Evolutionary conservation across 495 filamentous ascomycete genomes (phyloP).

Genomic region (Pyrenula massariospora): DNA sequence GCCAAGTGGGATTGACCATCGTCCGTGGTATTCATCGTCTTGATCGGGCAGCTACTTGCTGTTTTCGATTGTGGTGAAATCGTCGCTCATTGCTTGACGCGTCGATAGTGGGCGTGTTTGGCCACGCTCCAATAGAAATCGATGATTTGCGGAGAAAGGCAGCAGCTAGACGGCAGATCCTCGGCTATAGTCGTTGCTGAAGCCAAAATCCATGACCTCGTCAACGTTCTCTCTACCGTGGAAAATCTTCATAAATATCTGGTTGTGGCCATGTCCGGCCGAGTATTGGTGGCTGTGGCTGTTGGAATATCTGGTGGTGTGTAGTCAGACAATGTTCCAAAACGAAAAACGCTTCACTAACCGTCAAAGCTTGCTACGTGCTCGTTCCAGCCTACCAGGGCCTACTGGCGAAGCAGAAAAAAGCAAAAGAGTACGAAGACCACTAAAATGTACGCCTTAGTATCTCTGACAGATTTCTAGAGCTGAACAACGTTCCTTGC

Average conservation of each 20-base stretch:
- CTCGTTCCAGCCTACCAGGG: slow-evolving; percentile 18
- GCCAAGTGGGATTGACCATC: slow-evolving; percentile 22
- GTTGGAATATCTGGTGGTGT: background rate
- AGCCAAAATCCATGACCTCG: too few species aligned
- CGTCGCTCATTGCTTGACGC: background rate
- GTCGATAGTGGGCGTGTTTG: too few species aligned
- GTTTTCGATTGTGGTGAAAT: too few species aligned
- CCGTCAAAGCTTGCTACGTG: slow-evolving; percentile 17
- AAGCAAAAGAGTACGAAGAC: slow-evolving; percentile 2
- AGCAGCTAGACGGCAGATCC: background rate
- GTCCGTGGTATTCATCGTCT: background rate
- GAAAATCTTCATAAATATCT: too few species aligned
- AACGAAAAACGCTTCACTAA: slow-evolving; percentile 8
- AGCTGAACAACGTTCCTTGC: too few species aligned
- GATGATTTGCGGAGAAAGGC: background rate
- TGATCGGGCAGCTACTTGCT: too few species aligned
- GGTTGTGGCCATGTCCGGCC: too few species aligned
- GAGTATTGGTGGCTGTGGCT: background rate
- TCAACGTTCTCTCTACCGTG: too few species aligned
- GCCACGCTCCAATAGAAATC: background rate
- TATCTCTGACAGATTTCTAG: too few species aligned
- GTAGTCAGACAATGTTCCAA: background rate
- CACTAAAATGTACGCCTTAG: too few species aligned
- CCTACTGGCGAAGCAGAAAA: slow-evolving; percentile 10
- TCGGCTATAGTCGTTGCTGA: too few species aligned